A percentile compares a stretch with the other conserved stretches of the same genome.
These are phyloP conservation scores for Verticillium zaregamsianum DNA, from an alignment of 2,329 filamentous ascomycete species.

Conservation along the genomic window DNA sequence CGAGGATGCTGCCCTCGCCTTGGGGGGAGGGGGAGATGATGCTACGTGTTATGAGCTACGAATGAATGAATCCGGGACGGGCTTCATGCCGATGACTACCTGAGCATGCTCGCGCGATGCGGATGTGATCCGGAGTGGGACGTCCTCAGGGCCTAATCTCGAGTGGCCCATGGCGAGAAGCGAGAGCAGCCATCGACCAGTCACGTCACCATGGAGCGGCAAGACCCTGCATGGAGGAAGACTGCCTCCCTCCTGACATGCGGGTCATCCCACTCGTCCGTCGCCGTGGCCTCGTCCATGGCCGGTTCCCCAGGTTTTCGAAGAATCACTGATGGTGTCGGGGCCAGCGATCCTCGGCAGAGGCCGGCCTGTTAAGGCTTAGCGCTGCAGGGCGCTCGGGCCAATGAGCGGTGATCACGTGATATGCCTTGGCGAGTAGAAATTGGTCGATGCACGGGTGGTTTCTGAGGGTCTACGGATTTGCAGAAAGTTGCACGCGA, in stretches of 20 bases:
- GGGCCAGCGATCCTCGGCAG: not conserved
- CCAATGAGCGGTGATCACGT: not conserved
- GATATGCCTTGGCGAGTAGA: not conserved
- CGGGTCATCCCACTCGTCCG: not conserved
- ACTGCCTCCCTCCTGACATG: not conserved
- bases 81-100: too few species aligned
- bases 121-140: too few species aligned
- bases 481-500: not conserved
- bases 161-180: not conserved
- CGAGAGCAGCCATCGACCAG: not conserved
- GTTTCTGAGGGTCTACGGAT: not conserved
- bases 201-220: not conserved
- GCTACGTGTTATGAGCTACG: not conserved
- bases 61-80: not conserved
- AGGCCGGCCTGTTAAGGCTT: not conserved
- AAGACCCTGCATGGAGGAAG: not conserved
- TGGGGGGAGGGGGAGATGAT: not conserved
- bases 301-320: not conserved
- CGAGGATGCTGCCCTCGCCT: too few species aligned
- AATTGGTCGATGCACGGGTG: not conserved
- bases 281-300: not conserved
- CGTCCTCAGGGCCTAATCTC: too few species aligned
- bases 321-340: not conserved
- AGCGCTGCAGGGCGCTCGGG: constrained; percentile 2
- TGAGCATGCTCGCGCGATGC: too few species aligned